A percentile compares a stretch with the other conserved stretches of the same genome.
phyloP scores from a whole-genome alignment of 371 early-diverging fungal species.

The Mortierella sp. region DNA sequence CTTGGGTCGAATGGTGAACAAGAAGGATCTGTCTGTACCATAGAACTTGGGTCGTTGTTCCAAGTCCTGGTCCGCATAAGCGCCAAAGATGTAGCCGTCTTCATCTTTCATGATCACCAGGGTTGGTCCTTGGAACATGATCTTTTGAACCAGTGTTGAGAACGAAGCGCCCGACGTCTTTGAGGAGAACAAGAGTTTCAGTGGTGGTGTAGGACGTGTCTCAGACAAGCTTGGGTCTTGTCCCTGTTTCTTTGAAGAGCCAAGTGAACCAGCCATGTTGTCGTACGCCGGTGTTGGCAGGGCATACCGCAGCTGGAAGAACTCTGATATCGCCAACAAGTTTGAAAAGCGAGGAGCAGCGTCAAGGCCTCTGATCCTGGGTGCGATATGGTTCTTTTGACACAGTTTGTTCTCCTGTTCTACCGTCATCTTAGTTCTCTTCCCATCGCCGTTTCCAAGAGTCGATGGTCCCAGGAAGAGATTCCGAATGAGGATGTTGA shows the following conservation, averaged over 20 bases:
- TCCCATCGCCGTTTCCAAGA: neutral
- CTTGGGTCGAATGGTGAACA: constrained; percentile 65
- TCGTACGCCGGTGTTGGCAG: constrained; percentile 31
- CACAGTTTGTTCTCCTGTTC: constrained; percentile 41
- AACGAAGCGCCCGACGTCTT: constrained; percentile 74
- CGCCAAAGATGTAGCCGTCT: constrained; percentile 76
- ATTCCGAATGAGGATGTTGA: constrained; percentile 46
- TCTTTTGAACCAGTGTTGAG: constrained; percentile 53
- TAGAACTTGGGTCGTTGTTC: constrained; percentile 74
- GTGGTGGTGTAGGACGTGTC: constrained; percentile 25
- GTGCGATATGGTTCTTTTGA: constrained; percentile 47
- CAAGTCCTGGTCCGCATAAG: constrained; percentile 73
- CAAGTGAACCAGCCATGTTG: constrained; percentile 12
- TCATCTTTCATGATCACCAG: constrained; percentile 61
- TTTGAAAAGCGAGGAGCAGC: constrained; percentile 35
- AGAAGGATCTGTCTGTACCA: constrained; percentile 71
- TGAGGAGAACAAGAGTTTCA: constrained; percentile 66
- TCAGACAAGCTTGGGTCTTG: constrained; percentile 7
- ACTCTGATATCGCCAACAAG: constrained; percentile 32
- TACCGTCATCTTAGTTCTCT: constrained; percentile 15
- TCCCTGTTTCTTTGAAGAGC: constrained; percentile 18
- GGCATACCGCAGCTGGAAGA: constrained; percentile 47
- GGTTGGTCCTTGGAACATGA: constrained; percentile 62
- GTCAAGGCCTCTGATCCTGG: constrained; percentile 31
- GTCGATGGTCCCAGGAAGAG: constrained; percentile 39